Evolutionary conservation across 306 rosid species (phyloP), one percentile per base, ranked within the genome.

Genomic region (Corylus heterophylla): DNA sequence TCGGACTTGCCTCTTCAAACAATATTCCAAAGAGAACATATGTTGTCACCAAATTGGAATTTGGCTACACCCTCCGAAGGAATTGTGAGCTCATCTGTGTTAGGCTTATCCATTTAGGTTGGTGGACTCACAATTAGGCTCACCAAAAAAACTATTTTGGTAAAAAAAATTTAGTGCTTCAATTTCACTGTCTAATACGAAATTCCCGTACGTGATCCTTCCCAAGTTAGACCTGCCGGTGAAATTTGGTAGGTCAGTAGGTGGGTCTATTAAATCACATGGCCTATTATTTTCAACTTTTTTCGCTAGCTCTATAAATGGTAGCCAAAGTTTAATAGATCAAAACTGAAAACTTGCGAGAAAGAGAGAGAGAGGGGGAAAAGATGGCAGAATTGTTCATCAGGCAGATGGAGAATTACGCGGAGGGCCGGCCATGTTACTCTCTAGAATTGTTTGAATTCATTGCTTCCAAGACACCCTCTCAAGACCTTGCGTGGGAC

Each of bases 401-500:
- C 25, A 92, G 88, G 13, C 97, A 89, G 77, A 88, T 94, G 69
- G 78, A 82, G 75, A 81, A 89, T 74, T 94, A 92, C 1, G 92
- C 88, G 8, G 68, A 31, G 63, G 76, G 74, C 74, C 88, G 97
- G 54, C 97, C 98, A 20, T 75, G 64, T 70, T 92, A 92, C 66
- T 97, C 97, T 47, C 17, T 79, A 18, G 37, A 87, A 7, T 80
- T 94, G 54, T 94, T 90, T 50, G 79, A 77, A n/a, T 92, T 87
- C 78, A 87, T 92, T 1, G 91, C 97, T 73, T 90, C 98, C 13
- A 94, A 87, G 56, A 89, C 97, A 0, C 85, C 89, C 5, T 56
- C 63, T 22, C 91, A 85, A 83, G 52, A 88, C 22, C 89, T 91
- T 44, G 97, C 80, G 4, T 92, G 98, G 98, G 98, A 94, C 52